Conservation (phyloP, 306 rosid species). For the Heteromeles arbutifolia region DNA sequence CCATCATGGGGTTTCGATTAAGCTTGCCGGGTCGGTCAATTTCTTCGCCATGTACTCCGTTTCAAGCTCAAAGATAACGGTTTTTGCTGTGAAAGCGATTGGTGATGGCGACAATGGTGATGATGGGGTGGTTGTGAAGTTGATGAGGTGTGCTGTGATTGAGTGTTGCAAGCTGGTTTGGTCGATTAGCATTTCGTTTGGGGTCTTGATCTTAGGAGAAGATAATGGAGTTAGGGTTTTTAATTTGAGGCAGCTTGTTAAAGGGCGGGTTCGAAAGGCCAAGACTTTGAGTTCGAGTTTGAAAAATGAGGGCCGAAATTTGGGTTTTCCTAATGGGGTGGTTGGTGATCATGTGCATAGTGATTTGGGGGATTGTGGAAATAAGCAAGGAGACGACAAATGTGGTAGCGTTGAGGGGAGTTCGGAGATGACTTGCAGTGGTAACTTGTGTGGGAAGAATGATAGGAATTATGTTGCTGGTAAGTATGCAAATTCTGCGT, state of each 20-base stretch:
- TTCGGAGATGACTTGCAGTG: conserved; percentile 35
- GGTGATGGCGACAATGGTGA: conserved; percentile 23
- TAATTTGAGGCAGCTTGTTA: conserved; percentile 45
- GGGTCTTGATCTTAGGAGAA: conserved; percentile 66
- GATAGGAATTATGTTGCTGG: conserved; percentile 42
- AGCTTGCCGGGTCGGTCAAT: conserved; percentile 58
- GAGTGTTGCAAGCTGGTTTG: conserved; percentile 56
- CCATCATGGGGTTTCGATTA: conserved; percentile 59
- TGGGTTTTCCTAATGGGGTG: conserved; percentile 38
- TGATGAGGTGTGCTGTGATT: conserved; percentile 78
- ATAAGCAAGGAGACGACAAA: conserved; percentile 26
- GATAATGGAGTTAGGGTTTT: conserved; percentile 75
- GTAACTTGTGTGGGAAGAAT: conserved; percentile 38
- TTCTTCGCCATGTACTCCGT: conserved; percentile 61
- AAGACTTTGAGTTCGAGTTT: conserved; percentile 16
- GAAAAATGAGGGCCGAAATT: conserved; percentile 21
- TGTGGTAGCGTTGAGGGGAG: conserved; percentile 18
- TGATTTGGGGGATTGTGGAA: conserved; percentile 16
- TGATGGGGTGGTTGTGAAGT: conserved; percentile 40
- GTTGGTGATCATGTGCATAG: conserved; percentile 14
- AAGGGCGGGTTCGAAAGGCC: conserved; percentile 31
- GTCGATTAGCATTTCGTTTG: conserved; percentile 55
- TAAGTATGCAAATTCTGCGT: conserved; percentile 25
- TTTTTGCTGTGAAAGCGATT: conserved; percentile 49
- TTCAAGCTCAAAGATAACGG: conserved; percentile 52